Evolutionary conservation across 2,329 filamentous ascomycete species (phyloP).

Genomic region (Rhynchosporium secalis): DNA sequence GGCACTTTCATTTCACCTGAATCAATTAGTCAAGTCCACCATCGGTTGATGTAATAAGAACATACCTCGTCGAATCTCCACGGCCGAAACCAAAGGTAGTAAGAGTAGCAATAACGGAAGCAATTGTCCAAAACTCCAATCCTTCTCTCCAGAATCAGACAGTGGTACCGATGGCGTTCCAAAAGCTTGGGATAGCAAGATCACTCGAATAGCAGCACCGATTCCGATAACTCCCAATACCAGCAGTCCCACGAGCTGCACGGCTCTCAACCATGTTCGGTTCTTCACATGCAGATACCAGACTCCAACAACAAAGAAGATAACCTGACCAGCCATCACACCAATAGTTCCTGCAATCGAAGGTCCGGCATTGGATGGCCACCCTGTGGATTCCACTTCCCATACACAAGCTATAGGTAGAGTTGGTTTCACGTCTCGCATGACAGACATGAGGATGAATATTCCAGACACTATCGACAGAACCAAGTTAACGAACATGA

Average conservation of each 20-base stretch:
- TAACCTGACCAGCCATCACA: conserved; percentile 58
- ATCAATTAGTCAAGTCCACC: background rate
- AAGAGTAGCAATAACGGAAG: conserved; percentile 59
- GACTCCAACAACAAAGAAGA: conserved; percentile 59
- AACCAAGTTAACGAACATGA: conserved; percentile 65
- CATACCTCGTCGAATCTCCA: conserved; percentile 59
- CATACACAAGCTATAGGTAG: conserved; percentile 64
- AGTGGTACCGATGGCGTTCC: conserved; percentile 52
- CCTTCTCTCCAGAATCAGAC: conserved; percentile 53
- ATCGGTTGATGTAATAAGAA: conserved; percentile 24
- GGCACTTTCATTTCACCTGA: conserved; percentile 42
- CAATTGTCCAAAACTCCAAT: conserved; percentile 64
- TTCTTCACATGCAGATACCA: conserved; percentile 63
- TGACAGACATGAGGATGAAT: conserved; percentile 94
- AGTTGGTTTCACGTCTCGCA: conserved; percentile 67
- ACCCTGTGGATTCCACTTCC: conserved; percentile 45
- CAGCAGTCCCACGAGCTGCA: conserved; percentile 44
- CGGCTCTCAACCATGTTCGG: conserved; percentile 54
- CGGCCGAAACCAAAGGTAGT: conserved; percentile 58
- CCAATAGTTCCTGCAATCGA: conserved; percentile 60
- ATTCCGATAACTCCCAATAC: conserved; percentile 51
- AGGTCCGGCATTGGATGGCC: conserved; percentile 45
- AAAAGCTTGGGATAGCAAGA: conserved; percentile 61
- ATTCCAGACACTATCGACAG: conserved; percentile 77
- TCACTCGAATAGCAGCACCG: conserved; percentile 57